Conservation (phyloP, 257 asterid species). For the Dorcoceras hygrometricum region DNA sequence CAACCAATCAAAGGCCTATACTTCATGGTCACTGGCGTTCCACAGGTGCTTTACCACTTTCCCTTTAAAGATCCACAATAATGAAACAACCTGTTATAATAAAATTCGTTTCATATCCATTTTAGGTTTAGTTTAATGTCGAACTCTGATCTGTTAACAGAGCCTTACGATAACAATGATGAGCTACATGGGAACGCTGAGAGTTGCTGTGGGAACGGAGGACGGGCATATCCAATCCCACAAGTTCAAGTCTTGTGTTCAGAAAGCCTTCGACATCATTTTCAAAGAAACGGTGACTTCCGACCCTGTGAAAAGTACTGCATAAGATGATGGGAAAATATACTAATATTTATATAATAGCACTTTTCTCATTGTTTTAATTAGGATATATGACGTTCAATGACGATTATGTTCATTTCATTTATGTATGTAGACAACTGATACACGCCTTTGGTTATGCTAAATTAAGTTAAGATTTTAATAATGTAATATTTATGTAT, state of each 20-base stretch:
- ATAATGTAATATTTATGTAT: too few species aligned
- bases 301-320: conserved; percentile 2
- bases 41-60: too few species aligned
- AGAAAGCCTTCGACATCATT: conserved; percentile 49
- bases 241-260: conserved; percentile 46
- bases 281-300: conserved; percentile 41
- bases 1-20: conserved; percentile 62
- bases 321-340: not conserved
- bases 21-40: conserved; percentile 58
- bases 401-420: too few species aligned
- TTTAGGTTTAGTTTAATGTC: not conserved
- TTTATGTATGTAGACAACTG: too few species aligned
- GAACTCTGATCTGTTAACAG: conserved; percentile 33
- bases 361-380: too few species aligned
- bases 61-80: too few species aligned
- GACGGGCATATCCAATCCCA: conserved; percentile 54
- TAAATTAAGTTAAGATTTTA: too few species aligned
- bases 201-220: conserved; percentile 66
- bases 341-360: too few species aligned
- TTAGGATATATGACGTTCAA: too few species aligned
- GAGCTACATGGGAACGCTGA: conserved; percentile 68
- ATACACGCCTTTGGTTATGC: too few species aligned
- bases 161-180: conserved; percentile 66
- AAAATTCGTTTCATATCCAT: too few species aligned
- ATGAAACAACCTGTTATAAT: too few species aligned